Base-by-base conservation (phyloP, 345 rosid species). In the Linum usitatissimum region DNA sequence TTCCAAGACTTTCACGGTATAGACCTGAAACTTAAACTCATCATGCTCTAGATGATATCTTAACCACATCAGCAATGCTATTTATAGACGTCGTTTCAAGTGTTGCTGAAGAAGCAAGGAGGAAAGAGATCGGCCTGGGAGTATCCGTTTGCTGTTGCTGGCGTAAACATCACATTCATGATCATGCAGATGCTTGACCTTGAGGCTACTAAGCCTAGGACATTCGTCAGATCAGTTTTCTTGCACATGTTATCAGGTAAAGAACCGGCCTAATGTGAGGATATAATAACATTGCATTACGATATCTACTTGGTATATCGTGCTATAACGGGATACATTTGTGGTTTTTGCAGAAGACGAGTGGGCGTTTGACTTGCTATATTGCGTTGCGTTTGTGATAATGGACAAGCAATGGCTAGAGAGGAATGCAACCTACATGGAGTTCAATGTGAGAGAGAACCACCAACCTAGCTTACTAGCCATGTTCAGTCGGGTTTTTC, bases 371-470 rank as follows among this genome's bases (percentile, higher is more conserved):
- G 98, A 89, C 71, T 75, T 92, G 78, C 93, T 92, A 54, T 92
- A 92, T 64, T 92, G 96, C 6, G 84, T 92, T 65, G 91, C 96
- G 3, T 92, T 92, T 60, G 70, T 72, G 73, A 76, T 92, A 13
- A 92, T 92, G 95, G 96, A 89, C 84, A 85, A 89, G 73, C 93
- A 84, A 76, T 92, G 98, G 98, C 78, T 92, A 21, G 88, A 84
- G 63, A 85, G 78, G 76, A 84, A 80, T 68, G 98, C 98, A 30
- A 81, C 95, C 1, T 92, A 89, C 76, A 92, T 92, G 96, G 95
- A 88, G 69, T 92, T 92, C 77, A 92, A 92, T 63, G 98, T 91
- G 66, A 82, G 98, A 42, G 66, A 82, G 98, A 42, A 4, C 8
- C 0, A 34, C 8, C 38, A 34, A 20, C 42, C 68, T 38, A 13